These are phyloP conservation scores for Picea glauca DNA, from an alignment of 75 land plant species.

Conservation along the genomic window DNA sequence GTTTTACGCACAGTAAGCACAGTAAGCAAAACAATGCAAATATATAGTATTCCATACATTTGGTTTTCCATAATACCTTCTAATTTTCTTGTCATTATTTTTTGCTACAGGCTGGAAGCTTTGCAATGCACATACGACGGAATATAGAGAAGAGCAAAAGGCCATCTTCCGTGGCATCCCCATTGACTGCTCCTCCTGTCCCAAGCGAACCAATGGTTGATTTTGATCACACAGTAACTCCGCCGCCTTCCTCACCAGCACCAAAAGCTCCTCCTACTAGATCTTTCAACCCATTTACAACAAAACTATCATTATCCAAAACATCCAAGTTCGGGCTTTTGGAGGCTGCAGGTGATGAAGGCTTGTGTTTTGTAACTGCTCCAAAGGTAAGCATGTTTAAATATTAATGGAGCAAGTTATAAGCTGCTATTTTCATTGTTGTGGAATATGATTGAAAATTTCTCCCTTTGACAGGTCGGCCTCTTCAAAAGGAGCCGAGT, in stretches of 20 bases:
- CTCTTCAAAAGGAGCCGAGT: constrained; percentile 68
- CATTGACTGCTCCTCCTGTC: constrained; percentile 44
- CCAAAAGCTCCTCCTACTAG: constrained; percentile 29
- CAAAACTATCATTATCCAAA: constrained; percentile 24
- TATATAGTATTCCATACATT: background rate
- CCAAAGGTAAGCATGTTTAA: constrained; percentile 46
- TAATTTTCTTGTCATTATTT: background rate
- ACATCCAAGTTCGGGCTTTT: constrained; percentile 53
- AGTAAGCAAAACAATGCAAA: background rate
- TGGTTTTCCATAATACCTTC: background rate
- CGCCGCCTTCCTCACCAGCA: constrained; percentile 31
- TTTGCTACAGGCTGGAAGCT: constrained; percentile 61
- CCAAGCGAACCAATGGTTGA: constrained; percentile 57
- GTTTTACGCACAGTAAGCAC: background rate
- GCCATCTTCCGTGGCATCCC: constrained; percentile 18
- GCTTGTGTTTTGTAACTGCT: constrained; percentile 54
- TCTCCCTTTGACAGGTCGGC: constrained; percentile 58
- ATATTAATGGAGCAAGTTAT: background rate
- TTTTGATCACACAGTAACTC: constrained; percentile 29
- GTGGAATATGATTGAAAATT: background rate
- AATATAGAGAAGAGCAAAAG: constrained; percentile 39
- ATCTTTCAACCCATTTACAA: constrained; percentile 27
- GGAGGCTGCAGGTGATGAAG: constrained; percentile 64
- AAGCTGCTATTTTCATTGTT: background rate
- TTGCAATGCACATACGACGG: constrained; percentile 76